Percentiles rank a stretch among this genome's conserved stretches.
phyloP scores from a whole-genome alignment of 2,329 filamentous ascomycete species.

The Ophiosphaerella narmari region DNA sequence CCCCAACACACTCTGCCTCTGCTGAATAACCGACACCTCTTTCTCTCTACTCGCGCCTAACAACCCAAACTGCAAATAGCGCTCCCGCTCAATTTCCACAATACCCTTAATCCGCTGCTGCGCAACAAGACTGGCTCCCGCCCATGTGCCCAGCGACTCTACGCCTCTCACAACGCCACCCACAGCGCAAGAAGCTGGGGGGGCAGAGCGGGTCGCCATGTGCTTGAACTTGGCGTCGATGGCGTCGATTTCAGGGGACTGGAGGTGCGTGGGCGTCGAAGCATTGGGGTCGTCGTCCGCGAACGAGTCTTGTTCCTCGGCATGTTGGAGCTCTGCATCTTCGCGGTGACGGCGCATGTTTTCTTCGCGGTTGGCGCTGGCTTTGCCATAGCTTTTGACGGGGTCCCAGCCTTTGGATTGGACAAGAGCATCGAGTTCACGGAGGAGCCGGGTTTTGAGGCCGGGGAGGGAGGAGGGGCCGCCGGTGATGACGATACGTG shows the following conservation, averaged over 20 bases:
- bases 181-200: conserved; percentile 43
- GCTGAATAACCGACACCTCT: conserved; percentile 62
- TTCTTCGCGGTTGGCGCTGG: conserved; percentile 41
- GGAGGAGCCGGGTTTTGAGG: conserved; percentile 74
- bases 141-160: conserved; percentile 74
- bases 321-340: conserved; percentile 19
- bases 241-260: conserved; percentile 58
- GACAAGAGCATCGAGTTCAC: conserved; percentile 72
- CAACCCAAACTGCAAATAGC: conserved; percentile 70
- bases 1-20: conserved; percentile 66
- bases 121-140: conserved; percentile 71
- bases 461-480: conserved; percentile 80
- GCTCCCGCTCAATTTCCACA: conserved; percentile 71
- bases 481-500: conserved; percentile 84
- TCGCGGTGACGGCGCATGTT: conserved; percentile 29
- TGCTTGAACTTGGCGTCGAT: conserved; percentile 64
- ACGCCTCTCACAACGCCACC: conserved; percentile 68
- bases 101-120: conserved; percentile 71
- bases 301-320: conserved; percentile 30
- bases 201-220: conserved; percentile 50
- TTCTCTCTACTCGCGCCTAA: conserved; percentile 63
- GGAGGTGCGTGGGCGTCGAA: conserved; percentile 46
- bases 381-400: conserved; percentile 71
- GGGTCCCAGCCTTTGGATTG: conserved; percentile 75
- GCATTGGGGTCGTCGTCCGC: conserved; percentile 16